Evolutionary conservation across 148 eudicot species (phyloP).

Genomic region (Fagopyrum tataricum): DNA sequence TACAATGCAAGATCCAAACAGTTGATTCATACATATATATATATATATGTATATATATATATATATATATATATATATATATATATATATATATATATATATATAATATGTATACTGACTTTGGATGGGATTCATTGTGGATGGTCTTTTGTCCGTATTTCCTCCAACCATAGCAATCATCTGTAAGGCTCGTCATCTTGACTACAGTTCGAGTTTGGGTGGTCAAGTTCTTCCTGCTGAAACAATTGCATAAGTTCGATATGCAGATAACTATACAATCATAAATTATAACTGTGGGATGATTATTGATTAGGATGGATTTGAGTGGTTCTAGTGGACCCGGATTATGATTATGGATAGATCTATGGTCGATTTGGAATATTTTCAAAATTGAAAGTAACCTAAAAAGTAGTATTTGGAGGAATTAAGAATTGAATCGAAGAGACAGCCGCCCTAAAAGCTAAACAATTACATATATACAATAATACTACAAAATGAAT

Average conservation of each 20-base stretch:
- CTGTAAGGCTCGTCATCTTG: conserved; percentile 12
- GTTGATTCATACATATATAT: too few species aligned
- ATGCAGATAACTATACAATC: too few species aligned
- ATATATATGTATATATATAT: too few species aligned
- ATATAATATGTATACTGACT: neutral
- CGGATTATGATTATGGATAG: neutral
- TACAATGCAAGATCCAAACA: too few species aligned
- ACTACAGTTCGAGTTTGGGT: neutral
- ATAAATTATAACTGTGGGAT: too few species aligned
- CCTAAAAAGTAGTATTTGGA: neutral
- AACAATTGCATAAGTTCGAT: neutral
- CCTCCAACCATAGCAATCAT: conserved; percentile 41
- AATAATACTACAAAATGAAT: neutral
- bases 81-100: too few species aligned
- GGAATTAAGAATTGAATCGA: neutral
- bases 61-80: too few species aligned
- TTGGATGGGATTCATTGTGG: neutral
- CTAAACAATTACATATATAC: neutral
- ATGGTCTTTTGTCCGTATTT: conserved; percentile 38
- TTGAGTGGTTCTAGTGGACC: neutral
- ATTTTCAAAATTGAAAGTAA: neutral
- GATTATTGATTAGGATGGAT: too few species aligned
- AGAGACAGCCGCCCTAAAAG: neutral
- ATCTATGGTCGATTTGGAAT: neutral
- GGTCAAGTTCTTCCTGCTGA: conserved; percentile 5